Evolutionary conservation across 2,329 filamentous ascomycete genomes (phyloP), one percentile per base, ranked within the genome.

Genomic region (Coniochaeta pulveracea): DNA sequence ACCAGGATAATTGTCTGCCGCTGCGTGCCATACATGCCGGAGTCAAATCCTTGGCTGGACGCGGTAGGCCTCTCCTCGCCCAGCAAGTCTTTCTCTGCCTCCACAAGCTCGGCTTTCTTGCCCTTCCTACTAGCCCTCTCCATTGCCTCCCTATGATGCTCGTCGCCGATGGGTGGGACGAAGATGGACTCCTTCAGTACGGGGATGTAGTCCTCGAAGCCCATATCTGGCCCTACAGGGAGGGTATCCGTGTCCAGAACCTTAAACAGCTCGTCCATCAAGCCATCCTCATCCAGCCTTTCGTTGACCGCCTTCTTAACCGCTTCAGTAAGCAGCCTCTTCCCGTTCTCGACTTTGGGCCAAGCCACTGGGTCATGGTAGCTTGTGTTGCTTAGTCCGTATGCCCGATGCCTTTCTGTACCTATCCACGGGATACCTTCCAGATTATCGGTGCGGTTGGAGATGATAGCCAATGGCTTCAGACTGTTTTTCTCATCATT

Each of bases 21-120:
- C 52, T 80, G 75, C 5, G 75, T 80, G 4, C 75, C 75, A 43
- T 80, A 80, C 41, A 75, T 56, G 2, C 75, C 75, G 5, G 63
- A 69, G 47, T 69, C 66, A 42, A 72, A 75, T 2, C 60, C 61
- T 26, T 45, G 40, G 23, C 43, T 37, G 52, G 61, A 35, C 41
- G 49, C 19, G 47, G 61, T 60, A 2, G 63, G 60, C 17, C 54
- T 52, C 30, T 59, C 50, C 26, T 58, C 51, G 4, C 49, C 44
- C 21, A 57, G 44, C 34, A 43, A 47, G 34, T 54, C 50, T 27
- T 58, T 56, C 4, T 56, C 55, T 4, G 43, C 46, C 3, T 52
- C 43, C n/a, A 52, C 49, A 35, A 46, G 54, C 33, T 53, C 47
- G 18, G 19, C 28, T 6, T 19, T 21, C 21, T 61, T 56, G 15